These are phyloP conservation scores for Sanghuangporus baumii DNA, from an alignment of 1,284 basidiomycete genomes.

Conservation along the genomic window DNA sequence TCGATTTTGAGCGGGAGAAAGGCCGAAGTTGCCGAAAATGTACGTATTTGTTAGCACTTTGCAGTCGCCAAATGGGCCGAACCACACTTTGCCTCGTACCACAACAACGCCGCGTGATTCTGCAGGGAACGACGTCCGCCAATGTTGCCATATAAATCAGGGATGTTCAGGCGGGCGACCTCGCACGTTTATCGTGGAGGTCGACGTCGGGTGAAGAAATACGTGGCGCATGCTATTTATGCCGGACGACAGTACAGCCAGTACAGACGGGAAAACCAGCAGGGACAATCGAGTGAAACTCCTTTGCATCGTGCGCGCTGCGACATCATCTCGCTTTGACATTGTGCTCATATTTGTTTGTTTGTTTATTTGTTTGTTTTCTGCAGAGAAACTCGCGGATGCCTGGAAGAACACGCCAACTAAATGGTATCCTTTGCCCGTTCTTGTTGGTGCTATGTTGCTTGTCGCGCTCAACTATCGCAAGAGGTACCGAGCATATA, in stretches of 20 bases:
- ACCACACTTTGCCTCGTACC: neutral
- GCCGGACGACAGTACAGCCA: slow-evolving; percentile 17
- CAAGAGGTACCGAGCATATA: slow-evolving; percentile 42
- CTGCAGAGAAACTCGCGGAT: slow-evolving; percentile 41
- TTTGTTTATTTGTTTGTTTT: neutral
- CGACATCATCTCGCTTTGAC: neutral
- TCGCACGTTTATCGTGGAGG: slow-evolving; percentile 16
- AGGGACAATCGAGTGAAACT: neutral
- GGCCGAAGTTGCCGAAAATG: neutral
- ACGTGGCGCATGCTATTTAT: slow-evolving; percentile 17
- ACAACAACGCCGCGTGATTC: neutral
- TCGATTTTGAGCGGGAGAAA: neutral
- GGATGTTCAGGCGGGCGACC: slow-evolving; percentile 13
- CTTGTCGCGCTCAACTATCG: slow-evolving; percentile 81
- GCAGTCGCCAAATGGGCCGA: neutral
- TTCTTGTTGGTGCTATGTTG: slow-evolving; percentile 86
- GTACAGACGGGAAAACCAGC: slow-evolving; percentile 10
- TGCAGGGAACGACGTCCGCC: neutral
- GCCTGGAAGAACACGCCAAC: slow-evolving; percentile 90
- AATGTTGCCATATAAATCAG: slow-evolving; percentile 14
- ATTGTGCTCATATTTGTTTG: neutral
- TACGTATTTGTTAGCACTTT: neutral
- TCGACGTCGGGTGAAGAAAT: slow-evolving; percentile 16
- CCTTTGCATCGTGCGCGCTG: slow-evolving; percentile 12
- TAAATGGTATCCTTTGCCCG: slow-evolving; percentile 93